Evolutionary conservation across 176 grass and related monocot genomes (phyloP).

Genomic region (Phoenix dactylifera): DNA sequence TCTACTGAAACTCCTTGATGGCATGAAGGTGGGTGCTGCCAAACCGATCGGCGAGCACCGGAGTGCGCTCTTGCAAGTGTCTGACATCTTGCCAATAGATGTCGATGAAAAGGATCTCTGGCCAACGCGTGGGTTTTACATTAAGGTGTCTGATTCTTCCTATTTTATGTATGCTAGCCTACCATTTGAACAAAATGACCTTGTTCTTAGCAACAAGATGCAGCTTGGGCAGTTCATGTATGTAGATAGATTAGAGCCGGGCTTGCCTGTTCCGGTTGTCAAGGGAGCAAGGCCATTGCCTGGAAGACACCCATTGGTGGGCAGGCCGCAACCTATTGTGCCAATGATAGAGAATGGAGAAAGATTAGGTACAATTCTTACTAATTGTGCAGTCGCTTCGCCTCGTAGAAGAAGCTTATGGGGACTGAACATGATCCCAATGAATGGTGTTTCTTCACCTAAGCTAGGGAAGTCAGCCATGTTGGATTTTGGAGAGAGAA

Average conservation of each 20-base stretch:
- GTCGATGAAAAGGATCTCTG: slow-evolving; percentile 81
- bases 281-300: slow-evolving; percentile 48
- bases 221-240: slow-evolving; percentile 79
- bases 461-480: slow-evolving; percentile 39
- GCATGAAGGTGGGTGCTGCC: slow-evolving; percentile 41
- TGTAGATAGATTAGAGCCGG: slow-evolving; percentile 64
- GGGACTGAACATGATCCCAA: slow-evolving; percentile 28
- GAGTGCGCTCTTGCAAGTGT: slow-evolving; percentile 62
- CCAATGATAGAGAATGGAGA: slow-evolving; percentile 6
- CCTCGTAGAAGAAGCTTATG: slow-evolving; percentile 40
- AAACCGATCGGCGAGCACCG: slow-evolving; percentile 69
- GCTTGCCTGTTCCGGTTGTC: slow-evolving; percentile 60
- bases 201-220: slow-evolving; percentile 86
- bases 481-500: slow-evolving; percentile 57
- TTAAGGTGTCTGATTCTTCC: slow-evolving; percentile 73
- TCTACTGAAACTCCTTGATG: slow-evolving; percentile 63
- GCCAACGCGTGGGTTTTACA: slow-evolving; percentile 74
- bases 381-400: no score
- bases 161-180: slow-evolving; percentile 84
- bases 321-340: slow-evolving; percentile 49
- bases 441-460: slow-evolving; percentile 11
- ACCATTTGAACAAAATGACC: slow-evolving; percentile 57
- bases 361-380: not conserved
- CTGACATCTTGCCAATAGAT: slow-evolving; percentile 82
- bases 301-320: slow-evolving; percentile 52